Evolutionary conservation across 371 early-diverging fungal genomes (phyloP).

Genomic region (Paraphysoderma sedebokerense): DNA sequence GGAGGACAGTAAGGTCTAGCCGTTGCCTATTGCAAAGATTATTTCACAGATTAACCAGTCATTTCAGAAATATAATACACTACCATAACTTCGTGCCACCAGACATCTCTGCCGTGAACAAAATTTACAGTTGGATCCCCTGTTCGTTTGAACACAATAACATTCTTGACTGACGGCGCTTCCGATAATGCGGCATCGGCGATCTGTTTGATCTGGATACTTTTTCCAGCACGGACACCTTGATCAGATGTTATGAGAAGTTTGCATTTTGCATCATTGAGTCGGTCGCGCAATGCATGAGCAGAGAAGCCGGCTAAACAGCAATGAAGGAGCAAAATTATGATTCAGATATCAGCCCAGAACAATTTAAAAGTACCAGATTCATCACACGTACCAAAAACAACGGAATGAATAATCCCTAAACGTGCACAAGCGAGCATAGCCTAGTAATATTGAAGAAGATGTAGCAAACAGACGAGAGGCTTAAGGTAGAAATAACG

Average conservation of each 20-base stretch:
- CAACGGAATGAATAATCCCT: constrained; percentile 84
- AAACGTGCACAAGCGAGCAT: constrained; percentile 91
- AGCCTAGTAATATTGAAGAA: too few relatives aligned
- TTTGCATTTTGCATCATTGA: constrained; percentile 54
- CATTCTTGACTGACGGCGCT: constrained; percentile 57
- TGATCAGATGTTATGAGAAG: constrained; percentile 70
- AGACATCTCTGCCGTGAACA: constrained; percentile 52
- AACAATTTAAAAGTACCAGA: constrained; percentile 65
- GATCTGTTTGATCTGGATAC: constrained; percentile 73
- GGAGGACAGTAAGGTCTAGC: constrained; percentile 64
- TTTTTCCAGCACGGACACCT: constrained; percentile 77
- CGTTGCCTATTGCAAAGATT: too few relatives aligned
- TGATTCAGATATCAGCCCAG: constrained; percentile 54
- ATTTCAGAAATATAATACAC: too few relatives aligned
- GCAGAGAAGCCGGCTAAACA: constrained; percentile 76
- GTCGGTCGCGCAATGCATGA: constrained; percentile 67
- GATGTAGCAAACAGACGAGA: background rate
- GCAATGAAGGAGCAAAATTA: constrained; percentile 68
- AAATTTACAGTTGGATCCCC: constrained; percentile 51
- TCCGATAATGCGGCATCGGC: constrained; percentile 67
- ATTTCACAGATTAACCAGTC: too few relatives aligned
- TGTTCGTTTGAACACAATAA: constrained; percentile 78
- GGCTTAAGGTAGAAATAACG: background rate
- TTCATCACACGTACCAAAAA: constrained; percentile 85
- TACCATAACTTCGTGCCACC: constrained; percentile 71